Conservation (phyloP, 371 early-diverging fungal species). For the Fennellomyces sp. region DNA sequence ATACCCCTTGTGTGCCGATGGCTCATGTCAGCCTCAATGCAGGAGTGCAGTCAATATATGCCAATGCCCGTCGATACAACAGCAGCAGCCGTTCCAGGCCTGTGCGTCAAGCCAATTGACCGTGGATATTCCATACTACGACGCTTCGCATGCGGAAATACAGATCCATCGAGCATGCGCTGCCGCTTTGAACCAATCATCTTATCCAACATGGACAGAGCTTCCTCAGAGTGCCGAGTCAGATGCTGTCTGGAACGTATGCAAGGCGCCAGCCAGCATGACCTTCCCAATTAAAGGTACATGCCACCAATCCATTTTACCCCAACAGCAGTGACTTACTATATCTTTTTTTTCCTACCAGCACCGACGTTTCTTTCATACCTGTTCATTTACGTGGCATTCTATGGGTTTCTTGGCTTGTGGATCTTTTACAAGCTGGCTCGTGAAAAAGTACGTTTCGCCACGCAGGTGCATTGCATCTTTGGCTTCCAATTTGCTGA, state of each 20-base stretch:
- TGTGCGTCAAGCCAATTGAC: slow-evolving; percentile 44
- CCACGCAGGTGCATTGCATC: not conserved
- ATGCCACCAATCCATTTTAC: not conserved
- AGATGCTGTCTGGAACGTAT: not conserved
- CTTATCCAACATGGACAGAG: slow-evolving; percentile 4
- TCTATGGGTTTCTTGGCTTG: slow-evolving; percentile 32
- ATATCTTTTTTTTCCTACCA: not conserved
- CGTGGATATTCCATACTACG: slow-evolving; percentile 52
- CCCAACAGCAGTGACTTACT: too few species aligned
- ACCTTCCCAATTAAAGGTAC: not conserved
- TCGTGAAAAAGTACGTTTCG: slow-evolving; percentile 8
- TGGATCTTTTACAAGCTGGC: slow-evolving; percentile 48
- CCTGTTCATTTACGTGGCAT: slow-evolving; percentile 36
- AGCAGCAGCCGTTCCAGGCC: slow-evolving; percentile 16
- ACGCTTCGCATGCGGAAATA: slow-evolving; percentile 45
- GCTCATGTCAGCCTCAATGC: slow-evolving; percentile 54
- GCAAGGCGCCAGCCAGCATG: slow-evolving; percentile 13
- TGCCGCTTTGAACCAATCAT: slow-evolving; percentile 9
- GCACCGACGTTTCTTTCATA: slow-evolving; percentile 37
- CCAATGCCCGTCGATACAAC: slow-evolving; percentile 34
- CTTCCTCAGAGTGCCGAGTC: not conserved
- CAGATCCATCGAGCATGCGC: slow-evolving; percentile 54
- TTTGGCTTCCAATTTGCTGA: not conserved
- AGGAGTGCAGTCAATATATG: slow-evolving; percentile 45
- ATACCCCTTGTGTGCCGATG: slow-evolving; percentile 56